phyloP scores from a whole-genome alignment of 2,329 filamentous ascomycete genomes.

The Purpureocillium lavendulum region DNA sequence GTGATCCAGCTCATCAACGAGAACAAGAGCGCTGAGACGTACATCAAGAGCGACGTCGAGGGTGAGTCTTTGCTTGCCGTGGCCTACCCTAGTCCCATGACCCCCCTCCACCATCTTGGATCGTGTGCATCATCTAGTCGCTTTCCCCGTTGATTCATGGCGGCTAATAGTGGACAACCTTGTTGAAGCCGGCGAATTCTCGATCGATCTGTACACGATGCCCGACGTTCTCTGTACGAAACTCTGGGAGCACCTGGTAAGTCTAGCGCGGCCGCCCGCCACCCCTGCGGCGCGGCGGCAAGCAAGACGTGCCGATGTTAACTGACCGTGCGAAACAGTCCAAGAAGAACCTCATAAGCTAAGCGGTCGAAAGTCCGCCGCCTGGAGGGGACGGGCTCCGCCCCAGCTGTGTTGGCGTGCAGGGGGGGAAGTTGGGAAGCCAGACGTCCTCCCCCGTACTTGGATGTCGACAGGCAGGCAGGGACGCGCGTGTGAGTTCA shows the following conservation, averaged over 20 bases:
- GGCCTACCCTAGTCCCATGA: slow-evolving; percentile 17
- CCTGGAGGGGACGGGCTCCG: not conserved
- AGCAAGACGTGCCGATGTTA: not conserved
- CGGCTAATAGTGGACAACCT: slow-evolving; percentile 27
- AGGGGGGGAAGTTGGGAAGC: no score
- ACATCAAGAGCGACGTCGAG: slow-evolving; percentile 95
- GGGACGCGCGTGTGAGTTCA: no score
- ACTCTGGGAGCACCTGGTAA: slow-evolving; percentile 80
- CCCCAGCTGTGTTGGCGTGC: no score
- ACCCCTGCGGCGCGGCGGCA: not conserved
- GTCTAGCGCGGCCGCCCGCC: slow-evolving; percentile 12
- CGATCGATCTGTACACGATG: slow-evolving; percentile 96
- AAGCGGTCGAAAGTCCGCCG: slow-evolving; percentile 7
- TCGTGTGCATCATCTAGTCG: slow-evolving; percentile 4
- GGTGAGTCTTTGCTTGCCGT: slow-evolving; percentile 46
- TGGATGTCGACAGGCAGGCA: no score
- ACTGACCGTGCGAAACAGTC: slow-evolving; percentile 14
- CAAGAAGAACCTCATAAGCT: slow-evolving; percentile 32
- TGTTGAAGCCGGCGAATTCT: slow-evolving; percentile 78
- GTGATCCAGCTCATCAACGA: slow-evolving; percentile 98
- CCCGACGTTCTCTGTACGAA: slow-evolving; percentile 83
- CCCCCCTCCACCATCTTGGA: not conserved
- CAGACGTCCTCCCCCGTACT: no score
- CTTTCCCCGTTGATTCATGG: slow-evolving; percentile 19
- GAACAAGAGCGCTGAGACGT: slow-evolving; percentile 88